These are phyloP conservation scores for Termitomyces sp. DNA, from an alignment of 768 basidiomycete species.

Conservation along the genomic window DNA sequence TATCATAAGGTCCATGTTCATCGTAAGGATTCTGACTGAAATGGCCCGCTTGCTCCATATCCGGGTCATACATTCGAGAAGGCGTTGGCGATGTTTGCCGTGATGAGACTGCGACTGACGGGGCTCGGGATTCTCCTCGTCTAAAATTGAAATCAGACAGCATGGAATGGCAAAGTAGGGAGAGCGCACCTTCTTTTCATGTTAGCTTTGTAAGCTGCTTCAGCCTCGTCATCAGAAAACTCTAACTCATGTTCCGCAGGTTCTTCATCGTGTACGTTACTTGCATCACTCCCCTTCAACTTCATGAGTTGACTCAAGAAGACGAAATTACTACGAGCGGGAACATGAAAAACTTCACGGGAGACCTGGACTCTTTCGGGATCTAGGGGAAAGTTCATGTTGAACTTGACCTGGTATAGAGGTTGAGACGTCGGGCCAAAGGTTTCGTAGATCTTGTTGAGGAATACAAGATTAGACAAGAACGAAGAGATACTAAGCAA, in stretches of 20 bases:
- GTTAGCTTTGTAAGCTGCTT: slow-evolving; percentile 65
- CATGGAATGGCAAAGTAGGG: neutral
- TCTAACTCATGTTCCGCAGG: slow-evolving; percentile 87
- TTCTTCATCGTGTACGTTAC: slow-evolving; percentile 94
- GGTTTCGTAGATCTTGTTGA: slow-evolving; percentile 76
- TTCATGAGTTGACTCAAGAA: slow-evolving; percentile 69
- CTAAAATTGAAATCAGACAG: slow-evolving; percentile 28
- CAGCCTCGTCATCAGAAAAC: slow-evolving; percentile 94
- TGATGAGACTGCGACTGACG: slow-evolving; percentile 49
- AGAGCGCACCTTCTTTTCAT: slow-evolving; percentile 55
- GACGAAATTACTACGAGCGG: slow-evolving; percentile 77
- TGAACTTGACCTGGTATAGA: slow-evolving; percentile 86
- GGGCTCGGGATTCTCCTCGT: slow-evolving; percentile 48
- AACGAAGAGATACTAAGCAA: slow-evolving; percentile 38
- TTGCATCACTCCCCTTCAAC: slow-evolving; percentile 88
- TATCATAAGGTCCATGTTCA: slow-evolving; percentile 66
- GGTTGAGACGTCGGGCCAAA: slow-evolving; percentile 93
- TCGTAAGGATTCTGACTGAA: slow-evolving; percentile 62
- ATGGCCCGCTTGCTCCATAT: slow-evolving; percentile 42
- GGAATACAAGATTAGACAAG: slow-evolving; percentile 2
- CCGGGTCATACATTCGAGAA: slow-evolving; percentile 52
- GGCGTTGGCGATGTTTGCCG: slow-evolving; percentile 53
- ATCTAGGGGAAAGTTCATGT: slow-evolving; percentile 59
- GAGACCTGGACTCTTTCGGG: slow-evolving; percentile 48
- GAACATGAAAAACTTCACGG: slow-evolving; percentile 79